Evolutionary conservation across 2,329 filamentous ascomycete species (phyloP).

Genomic region (Ophiostoma perfectum): DNA sequence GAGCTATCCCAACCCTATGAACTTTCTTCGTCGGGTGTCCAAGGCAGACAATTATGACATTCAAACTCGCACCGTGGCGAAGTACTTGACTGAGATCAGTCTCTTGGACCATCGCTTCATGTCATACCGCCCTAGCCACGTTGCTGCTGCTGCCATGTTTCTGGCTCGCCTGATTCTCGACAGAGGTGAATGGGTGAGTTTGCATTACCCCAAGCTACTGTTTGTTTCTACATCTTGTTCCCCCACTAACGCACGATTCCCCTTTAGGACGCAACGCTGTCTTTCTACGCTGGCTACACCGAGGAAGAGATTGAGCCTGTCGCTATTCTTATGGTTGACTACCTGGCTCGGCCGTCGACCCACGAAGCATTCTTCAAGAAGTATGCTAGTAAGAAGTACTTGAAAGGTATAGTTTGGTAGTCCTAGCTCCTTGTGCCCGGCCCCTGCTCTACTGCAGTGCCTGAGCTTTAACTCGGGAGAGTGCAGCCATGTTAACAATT

Average conservation of each 20-base stretch:
- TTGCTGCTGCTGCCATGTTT: slow-evolving; percentile 93
- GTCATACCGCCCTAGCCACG: slow-evolving; percentile 77
- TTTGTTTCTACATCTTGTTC: background rate
- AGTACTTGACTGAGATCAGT: slow-evolving; percentile 97
- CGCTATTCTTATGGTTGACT: slow-evolving; percentile 92
- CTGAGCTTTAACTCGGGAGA: too few species aligned
- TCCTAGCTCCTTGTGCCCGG: too few species aligned
- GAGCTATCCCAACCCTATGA: slow-evolving; percentile 99
- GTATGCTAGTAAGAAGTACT: slow-evolving; percentile 98
- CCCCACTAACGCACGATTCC: background rate
- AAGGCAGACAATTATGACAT: slow-evolving; percentile 99
- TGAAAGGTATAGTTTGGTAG: slow-evolving; percentile 68
- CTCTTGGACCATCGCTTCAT: slow-evolving; percentile 93
- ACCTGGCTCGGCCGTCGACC: slow-evolving; percentile 79
- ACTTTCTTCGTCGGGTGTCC: slow-evolving; percentile 96
- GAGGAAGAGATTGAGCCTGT: slow-evolving; percentile 92
- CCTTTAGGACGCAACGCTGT: slow-evolving; percentile 69
- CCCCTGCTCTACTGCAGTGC: too few species aligned
- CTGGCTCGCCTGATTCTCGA: slow-evolving; percentile 84
- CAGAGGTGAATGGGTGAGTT: slow-evolving; percentile 80
- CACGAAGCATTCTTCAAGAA: slow-evolving; percentile 99
- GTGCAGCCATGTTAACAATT: slow-evolving; percentile 4
- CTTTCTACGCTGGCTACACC: slow-evolving; percentile 87
- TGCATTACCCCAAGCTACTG: background rate
- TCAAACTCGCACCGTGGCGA: slow-evolving; percentile 91